Evolutionary conservation across 208 protist genomes (phyloP).

Genomic region (Blastocrithidia nonstop): DNA sequence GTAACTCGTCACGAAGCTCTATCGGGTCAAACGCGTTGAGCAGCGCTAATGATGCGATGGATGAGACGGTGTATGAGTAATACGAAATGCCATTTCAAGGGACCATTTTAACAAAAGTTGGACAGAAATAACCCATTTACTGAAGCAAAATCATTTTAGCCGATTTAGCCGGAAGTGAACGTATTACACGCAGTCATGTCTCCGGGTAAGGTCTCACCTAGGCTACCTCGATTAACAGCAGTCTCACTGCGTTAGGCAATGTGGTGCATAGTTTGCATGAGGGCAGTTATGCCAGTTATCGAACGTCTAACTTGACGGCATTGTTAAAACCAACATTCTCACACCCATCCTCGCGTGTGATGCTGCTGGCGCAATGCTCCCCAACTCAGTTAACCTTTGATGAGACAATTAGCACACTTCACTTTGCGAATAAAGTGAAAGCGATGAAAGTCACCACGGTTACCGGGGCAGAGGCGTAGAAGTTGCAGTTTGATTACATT

Average conservation of each 20-base stretch:
- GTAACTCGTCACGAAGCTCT: too few relatives aligned
- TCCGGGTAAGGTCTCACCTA: constrained; percentile 64
- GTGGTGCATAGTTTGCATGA: constrained; percentile 81
- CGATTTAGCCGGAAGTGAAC: constrained; percentile 89
- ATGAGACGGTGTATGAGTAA: constrained; percentile 3
- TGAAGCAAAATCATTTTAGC: constrained; percentile 78
- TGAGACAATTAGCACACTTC: constrained; percentile 77
- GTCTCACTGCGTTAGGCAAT: constrained; percentile 84
- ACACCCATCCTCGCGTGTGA: constrained; percentile 46
- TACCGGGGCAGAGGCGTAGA: constrained; percentile 20
- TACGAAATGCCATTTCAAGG: constrained; percentile 73
- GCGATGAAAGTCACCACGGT: constrained; percentile 49
- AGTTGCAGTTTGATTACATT: constrained; percentile 48
- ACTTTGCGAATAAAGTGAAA: constrained; percentile 88
- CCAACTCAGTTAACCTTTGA: constrained; percentile 63
- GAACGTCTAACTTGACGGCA: constrained; percentile 77
- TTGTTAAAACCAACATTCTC: constrained; percentile 80
- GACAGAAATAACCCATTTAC: constrained; percentile 70
- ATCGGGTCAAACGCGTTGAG: too few relatives aligned
- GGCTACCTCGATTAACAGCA: constrained; percentile 83
- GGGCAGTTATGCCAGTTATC: constrained; percentile 75
- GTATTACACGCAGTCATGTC: constrained; percentile 41
- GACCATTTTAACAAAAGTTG: constrained; percentile 26
- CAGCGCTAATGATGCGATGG: too few relatives aligned
- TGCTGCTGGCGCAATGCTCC: constrained; percentile 78